These are phyloP conservation scores for Trichoderma koningii DNA, from an alignment of 2,329 filamentous ascomycete species.

Conservation along the genomic window DNA sequence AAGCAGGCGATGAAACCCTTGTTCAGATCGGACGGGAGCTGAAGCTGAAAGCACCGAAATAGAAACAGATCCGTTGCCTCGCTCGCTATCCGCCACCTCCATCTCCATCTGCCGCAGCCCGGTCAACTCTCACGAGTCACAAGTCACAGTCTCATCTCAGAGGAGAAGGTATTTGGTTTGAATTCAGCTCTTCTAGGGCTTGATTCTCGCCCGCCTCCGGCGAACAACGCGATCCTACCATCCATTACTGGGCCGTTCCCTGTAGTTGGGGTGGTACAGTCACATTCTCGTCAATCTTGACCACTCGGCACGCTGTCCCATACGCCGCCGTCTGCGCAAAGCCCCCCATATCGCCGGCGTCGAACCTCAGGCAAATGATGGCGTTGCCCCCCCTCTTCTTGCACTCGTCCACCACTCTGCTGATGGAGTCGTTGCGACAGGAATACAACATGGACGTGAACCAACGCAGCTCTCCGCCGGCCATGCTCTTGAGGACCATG, in stretches of 20 bases:
- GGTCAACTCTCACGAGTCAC: not conserved
- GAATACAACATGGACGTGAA: slow-evolving; percentile 62
- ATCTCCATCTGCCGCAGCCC: not conserved
- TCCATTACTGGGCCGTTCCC: not conserved
- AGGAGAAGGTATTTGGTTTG: not conserved
- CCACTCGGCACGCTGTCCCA: slow-evolving; percentile 59
- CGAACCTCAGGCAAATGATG: slow-evolving; percentile 60
- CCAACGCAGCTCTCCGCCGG: slow-evolving; percentile 61
- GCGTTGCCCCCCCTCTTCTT: slow-evolving; percentile 62
- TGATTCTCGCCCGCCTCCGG: not conserved
- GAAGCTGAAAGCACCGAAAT: not conserved
- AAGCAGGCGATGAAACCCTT: too few relatives aligned
- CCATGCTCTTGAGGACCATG: slow-evolving; percentile 59
- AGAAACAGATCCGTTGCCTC: slow-evolving; percentile 1
- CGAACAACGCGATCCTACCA: too few relatives aligned
- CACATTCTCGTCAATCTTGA: slow-evolving; percentile 51
- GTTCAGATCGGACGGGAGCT: not conserved
- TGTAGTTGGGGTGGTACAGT: slow-evolving; percentile 36
- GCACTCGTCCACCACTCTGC: slow-evolving; percentile 57
- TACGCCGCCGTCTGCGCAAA: slow-evolving; percentile 63
- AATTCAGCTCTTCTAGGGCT: not conserved
- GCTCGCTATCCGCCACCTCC: not conserved
- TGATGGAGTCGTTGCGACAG: slow-evolving; percentile 60
- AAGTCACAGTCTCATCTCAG: not conserved
- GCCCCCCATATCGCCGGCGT: slow-evolving; percentile 55